A percentile compares a stretch with the other conserved stretches of the same genome.
Evolutionary conservation across 257 asterid genomes (phyloP).

Genomic region (Solanum chilense): DNA sequence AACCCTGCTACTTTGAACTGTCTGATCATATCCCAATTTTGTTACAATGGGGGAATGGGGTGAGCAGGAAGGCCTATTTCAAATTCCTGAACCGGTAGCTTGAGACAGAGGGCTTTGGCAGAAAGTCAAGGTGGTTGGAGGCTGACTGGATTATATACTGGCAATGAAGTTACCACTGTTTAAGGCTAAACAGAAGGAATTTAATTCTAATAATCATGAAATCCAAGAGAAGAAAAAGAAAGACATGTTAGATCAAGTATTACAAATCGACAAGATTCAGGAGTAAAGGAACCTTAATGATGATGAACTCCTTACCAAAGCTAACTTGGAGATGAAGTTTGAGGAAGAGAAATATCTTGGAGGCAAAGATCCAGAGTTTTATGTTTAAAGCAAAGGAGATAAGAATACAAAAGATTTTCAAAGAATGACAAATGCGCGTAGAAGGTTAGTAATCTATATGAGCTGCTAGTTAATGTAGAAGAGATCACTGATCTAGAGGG

Average conservation of each 20-base stretch:
- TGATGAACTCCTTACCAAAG: neutral
- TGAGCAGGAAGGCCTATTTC: neutral
- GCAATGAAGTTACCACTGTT: neutral
- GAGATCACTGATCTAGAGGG: neutral
- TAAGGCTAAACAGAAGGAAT: neutral
- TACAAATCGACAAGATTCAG: neutral
- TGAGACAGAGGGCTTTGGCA: neutral
- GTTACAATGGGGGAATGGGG: neutral
- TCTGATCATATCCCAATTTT: neutral
- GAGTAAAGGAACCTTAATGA: neutral
- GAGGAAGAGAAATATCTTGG: neutral
- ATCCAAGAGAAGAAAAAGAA: neutral
- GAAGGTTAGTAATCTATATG: neutral
- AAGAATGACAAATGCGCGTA: neutral
- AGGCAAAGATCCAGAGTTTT: neutral
- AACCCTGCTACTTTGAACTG: neutral
- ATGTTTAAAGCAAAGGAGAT: neutral
- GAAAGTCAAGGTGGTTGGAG: neutral
- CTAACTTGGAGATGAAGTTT: neutral
- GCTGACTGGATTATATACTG: neutral
- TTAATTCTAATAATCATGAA: neutral
- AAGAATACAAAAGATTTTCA: neutral
- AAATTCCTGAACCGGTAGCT: neutral
- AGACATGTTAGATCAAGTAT: neutral
- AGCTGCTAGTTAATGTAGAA: neutral